Evolutionary conservation across 2,329 filamentous ascomycete genomes (phyloP).

Genomic region (Curvularia spicifera): DNA sequence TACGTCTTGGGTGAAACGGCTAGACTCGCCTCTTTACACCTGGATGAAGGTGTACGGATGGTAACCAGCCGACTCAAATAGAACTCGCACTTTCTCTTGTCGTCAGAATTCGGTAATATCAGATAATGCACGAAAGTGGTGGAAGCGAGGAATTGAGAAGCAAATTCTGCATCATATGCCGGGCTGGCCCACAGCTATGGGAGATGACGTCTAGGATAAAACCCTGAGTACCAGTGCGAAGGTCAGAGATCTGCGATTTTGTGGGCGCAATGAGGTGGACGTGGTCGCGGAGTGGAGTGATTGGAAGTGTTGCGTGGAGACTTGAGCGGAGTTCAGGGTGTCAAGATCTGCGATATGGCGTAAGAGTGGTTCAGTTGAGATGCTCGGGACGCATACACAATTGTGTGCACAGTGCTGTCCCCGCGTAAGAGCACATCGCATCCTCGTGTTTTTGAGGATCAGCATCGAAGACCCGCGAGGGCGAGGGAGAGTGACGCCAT

Average conservation of each 20-base stretch:
- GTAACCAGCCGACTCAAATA: conserved; percentile 25
- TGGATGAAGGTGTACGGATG: neutral
- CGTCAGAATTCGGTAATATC: conserved; percentile 13
- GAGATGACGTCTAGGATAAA: conserved; percentile 29
- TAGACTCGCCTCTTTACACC: conserved; percentile 18
- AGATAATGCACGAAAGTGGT: conserved; percentile 16
- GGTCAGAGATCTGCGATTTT: conserved; percentile 34
- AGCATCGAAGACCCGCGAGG: neutral
- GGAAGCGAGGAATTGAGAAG: conserved; percentile 25
- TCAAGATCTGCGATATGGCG: conserved; percentile 4
- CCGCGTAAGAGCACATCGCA: neutral
- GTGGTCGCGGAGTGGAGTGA: conserved; percentile 18
- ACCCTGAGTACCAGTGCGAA: conserved; percentile 21
- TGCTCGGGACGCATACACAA: conserved; percentile 1
- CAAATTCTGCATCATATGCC: conserved; percentile 35
- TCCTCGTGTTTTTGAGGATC: neutral
- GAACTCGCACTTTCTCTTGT: conserved; percentile 19
- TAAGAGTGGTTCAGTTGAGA: neutral
- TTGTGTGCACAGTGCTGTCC: conserved; percentile 2
- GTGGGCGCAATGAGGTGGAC: conserved; percentile 27
- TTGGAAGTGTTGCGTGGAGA: conserved; percentile 13
- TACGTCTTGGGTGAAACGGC: conserved; percentile 37
- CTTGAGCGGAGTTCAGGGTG: neutral
- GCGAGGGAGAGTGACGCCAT: neutral
- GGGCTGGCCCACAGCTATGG: conserved; percentile 28